These are phyloP conservation scores for Paecilomyces fulvus DNA, from an alignment of 2,329 filamentous ascomycete species.

Conservation along the genomic window DNA sequence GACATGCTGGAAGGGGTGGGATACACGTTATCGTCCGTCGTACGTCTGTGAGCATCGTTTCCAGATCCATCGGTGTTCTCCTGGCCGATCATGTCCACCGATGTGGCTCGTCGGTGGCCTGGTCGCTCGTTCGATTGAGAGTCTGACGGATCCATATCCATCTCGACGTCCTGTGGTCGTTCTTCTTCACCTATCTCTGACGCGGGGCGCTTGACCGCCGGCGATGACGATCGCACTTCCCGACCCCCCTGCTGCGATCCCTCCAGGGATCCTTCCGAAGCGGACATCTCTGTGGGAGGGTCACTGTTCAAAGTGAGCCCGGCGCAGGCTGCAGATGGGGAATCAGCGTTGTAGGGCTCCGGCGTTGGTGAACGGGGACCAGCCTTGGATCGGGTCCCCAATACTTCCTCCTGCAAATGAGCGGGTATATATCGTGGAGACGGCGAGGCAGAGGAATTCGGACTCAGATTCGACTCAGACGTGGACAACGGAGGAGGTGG, in stretches of 20 bases:
- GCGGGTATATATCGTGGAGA: constrained; percentile 45
- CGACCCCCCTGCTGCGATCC: constrained; percentile 14
- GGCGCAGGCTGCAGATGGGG: constrained; percentile 46
- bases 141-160: constrained; percentile 12
- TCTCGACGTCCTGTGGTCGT: constrained; percentile 14
- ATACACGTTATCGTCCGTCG: constrained; percentile 27
- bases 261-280: constrained; percentile 20
- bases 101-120: constrained; percentile 23
- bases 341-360: constrained; percentile 26
- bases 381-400: constrained; percentile 23
- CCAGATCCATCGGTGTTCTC: constrained; percentile 13
- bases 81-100: constrained; percentile 37
- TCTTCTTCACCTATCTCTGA: constrained; percentile 21
- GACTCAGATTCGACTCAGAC: constrained; percentile 16
- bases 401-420: constrained; percentile 47
- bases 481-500: constrained; percentile 13
- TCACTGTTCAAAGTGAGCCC: constrained; percentile 42
- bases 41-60: constrained; percentile 6
- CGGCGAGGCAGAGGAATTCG: constrained; percentile 21
- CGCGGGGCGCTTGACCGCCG: constrained; percentile 27
- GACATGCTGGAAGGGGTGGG: constrained; percentile 32
- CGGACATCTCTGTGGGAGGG: constrained; percentile 36
- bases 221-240: constrained; percentile 22
- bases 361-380: constrained; percentile 28
- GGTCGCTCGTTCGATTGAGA: constrained; percentile 14